Base-by-base conservation (phyloP, 495 filamentous ascomycete genomes). In the Echria macrotheca region DNA sequence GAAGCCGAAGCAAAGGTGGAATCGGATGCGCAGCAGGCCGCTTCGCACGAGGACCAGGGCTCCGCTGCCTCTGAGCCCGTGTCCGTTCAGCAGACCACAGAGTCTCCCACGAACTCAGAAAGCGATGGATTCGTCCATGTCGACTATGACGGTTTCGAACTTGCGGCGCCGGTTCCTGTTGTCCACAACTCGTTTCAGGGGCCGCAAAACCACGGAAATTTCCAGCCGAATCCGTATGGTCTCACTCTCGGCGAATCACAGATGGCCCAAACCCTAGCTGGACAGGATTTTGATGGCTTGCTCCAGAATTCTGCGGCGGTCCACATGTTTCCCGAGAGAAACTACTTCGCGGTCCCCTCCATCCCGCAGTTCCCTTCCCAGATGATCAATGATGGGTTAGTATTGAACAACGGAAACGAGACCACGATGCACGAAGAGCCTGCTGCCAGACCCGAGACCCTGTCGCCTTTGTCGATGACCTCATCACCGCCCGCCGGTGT, bases 401-500 rank as follows among this genome's bases (percentile, higher is more conserved):
- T 43, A 4, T 22, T 25, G 24, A 46, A 53, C 5, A 35, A 24
- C 25, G n/a, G n/a, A n/a, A n/a, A n/a, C n/a, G n/a, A n/a, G n/a
- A n/a, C n/a, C n/a, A n/a, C n/a, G n/a, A n/a, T n/a, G n/a, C n/a
- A n/a, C n/a, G n/a, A n/a, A 4, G 62, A 63, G 26, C 45, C 50
- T 22, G 35, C 53, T 10, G 38, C 55, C 4, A 55, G 58, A 10
- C 39, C 41, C 1, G 64, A 65, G 25, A 37, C 24, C n/a, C 36
- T 59, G 7, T 68, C 66, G 15, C 61, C 61, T 37, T 39, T 25
- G 25, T 61, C 56, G 11, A 52, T 64, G 29, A 56, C 69, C 6
- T 59, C 48, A 9, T 63, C 66, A 7, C 58, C 58, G 1, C 44
- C 52, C 9, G 47, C 45, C 2, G 14, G 52, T 12, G 43, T 53